Evolutionary conservation across 805 yeast genomes (phyloP), one percentile per base, ranked within the genome.

Genomic region (Komagataella phaffii): DNA sequence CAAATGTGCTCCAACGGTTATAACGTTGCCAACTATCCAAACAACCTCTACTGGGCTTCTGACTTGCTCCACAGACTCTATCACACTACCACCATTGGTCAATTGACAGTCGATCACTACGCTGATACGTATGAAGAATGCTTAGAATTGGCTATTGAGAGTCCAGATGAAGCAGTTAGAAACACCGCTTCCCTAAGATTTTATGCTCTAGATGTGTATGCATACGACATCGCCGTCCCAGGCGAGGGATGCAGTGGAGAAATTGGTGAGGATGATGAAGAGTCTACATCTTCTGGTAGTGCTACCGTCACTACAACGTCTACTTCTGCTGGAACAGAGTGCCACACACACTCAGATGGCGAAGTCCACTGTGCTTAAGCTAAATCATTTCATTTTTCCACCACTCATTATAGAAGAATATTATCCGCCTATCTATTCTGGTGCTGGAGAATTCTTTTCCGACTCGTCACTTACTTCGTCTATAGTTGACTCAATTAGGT

Each of bases 11-110:
- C 64, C 17, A 57, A 57, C 50, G 71, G 72, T 14, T 62, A 58
- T 51, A 58, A 61, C 6, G 60, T 55, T 8, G 54, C 59, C 6
- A 53, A 56, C 2, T 59, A 59, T 4, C 54, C 63, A 18, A 51
- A 55, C 17, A 43, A 43, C 45, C n/a, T 17, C 45, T 61, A 56
- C 50, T 67, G 67, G 63, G 60, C 64, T 14, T 59, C 65, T 45
- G 71, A 67, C 53, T 51, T 68, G 30, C 52, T 68, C 18, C 72
- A 66, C 52, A 63, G 71, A 56, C 49, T 66, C 48, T 64, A 66
- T 63, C 71, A 67, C 53, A 60, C 68, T 7, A 58, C 57, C 19
- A 57, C 43, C 3, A 21, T 67, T 49, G 69, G 63, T 18, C 59
- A 60, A 50, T 61, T 58, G n/a, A 3, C 17, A 17, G 45, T 43